These are phyloP conservation scores for Chrysoporthe deuterocubensis DNA, from an alignment of 2,329 filamentous ascomycete genomes.

Conservation along the genomic window DNA sequence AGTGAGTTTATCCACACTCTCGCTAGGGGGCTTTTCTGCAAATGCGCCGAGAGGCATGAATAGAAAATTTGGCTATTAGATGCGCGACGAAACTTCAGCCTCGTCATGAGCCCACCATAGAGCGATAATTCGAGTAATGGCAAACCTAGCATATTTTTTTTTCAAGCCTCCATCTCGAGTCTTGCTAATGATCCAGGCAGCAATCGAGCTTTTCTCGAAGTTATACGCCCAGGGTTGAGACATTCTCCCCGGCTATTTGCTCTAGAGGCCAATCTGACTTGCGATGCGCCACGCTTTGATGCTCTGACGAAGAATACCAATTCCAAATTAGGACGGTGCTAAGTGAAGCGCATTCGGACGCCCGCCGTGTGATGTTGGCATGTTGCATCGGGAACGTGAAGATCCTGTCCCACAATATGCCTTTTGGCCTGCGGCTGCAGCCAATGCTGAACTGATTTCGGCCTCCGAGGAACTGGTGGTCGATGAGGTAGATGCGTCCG, in stretches of 20 bases:
- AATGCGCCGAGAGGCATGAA: too few species aligned
- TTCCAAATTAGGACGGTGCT: conserved; percentile 6
- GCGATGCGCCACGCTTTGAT: not conserved
- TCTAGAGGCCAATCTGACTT: not conserved
- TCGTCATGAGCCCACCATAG: not conserved
- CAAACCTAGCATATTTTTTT: not conserved
- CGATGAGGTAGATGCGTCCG: too few species aligned
- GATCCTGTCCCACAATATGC: not conserved
- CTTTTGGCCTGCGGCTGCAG: conserved; percentile 7
- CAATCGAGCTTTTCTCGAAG: not conserved
- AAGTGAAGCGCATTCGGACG: not conserved
- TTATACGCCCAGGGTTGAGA: not conserved
- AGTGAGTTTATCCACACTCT: too few species aligned
- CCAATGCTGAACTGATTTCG: conserved; percentile 20
- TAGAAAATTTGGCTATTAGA: not conserved
- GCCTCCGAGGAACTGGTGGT: conserved; percentile 9
- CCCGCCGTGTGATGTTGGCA: not conserved
- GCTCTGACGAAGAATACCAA: not conserved
- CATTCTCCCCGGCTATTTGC: not conserved
- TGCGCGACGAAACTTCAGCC: not conserved
- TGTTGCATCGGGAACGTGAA: conserved; percentile 7
- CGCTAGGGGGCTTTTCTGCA: too few species aligned
- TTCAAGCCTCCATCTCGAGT: too few species aligned
- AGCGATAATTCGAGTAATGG: not conserved
- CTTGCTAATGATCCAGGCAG: not conserved